phyloP scores from a whole-genome alignment of 2,329 filamentous ascomycete species.

The Xylariaceae sp. region DNA sequence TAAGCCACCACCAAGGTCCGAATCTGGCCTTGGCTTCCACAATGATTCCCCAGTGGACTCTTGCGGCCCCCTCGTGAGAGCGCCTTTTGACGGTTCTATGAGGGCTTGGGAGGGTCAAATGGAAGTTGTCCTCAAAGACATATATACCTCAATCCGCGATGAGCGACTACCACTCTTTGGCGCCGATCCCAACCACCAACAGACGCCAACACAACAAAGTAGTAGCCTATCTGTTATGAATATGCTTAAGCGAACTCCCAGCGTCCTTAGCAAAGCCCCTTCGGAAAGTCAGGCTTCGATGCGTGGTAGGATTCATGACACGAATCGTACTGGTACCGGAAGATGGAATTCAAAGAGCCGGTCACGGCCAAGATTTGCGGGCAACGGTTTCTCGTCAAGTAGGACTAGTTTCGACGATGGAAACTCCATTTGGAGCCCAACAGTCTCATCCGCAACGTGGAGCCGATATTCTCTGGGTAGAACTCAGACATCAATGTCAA shows the following conservation, averaged over 20 bases:
- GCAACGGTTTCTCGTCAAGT: slow-evolving; percentile 81
- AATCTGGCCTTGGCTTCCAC: slow-evolving; percentile 36
- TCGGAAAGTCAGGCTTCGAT: slow-evolving; percentile 71
- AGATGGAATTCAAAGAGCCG: slow-evolving; percentile 84
- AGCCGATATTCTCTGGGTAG: slow-evolving; percentile 90
- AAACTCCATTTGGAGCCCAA: slow-evolving; percentile 85
- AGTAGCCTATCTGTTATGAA: slow-evolving; percentile 69
- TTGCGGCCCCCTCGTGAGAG: slow-evolving; percentile 73
- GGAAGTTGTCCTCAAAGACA: slow-evolving; percentile 86
- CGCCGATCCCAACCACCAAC: slow-evolving; percentile 46
- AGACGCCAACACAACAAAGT: slow-evolving; percentile 36
- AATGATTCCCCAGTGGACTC: slow-evolving; percentile 41
- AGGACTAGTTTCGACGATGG: slow-evolving; percentile 91
- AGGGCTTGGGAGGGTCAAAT: slow-evolving; percentile 85
- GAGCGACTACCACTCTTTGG: slow-evolving; percentile 85
- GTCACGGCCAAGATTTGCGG: slow-evolving; percentile 72
- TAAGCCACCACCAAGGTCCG: slow-evolving; percentile 43
- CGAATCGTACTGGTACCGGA: slow-evolving; percentile 47
- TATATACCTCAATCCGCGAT: slow-evolving; percentile 84
- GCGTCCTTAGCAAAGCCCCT: slow-evolving; percentile 86
- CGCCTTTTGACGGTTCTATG: slow-evolving; percentile 68
- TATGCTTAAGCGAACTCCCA: slow-evolving; percentile 80
- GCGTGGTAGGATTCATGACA: slow-evolving; percentile 67
- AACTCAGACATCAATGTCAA: slow-evolving; percentile 85
- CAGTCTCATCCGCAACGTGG: slow-evolving; percentile 84